Evolutionary conservation across 306 rosid species (phyloP), one percentile per base, ranked within the genome.

Genomic region (Trifolium subterraneum): DNA sequence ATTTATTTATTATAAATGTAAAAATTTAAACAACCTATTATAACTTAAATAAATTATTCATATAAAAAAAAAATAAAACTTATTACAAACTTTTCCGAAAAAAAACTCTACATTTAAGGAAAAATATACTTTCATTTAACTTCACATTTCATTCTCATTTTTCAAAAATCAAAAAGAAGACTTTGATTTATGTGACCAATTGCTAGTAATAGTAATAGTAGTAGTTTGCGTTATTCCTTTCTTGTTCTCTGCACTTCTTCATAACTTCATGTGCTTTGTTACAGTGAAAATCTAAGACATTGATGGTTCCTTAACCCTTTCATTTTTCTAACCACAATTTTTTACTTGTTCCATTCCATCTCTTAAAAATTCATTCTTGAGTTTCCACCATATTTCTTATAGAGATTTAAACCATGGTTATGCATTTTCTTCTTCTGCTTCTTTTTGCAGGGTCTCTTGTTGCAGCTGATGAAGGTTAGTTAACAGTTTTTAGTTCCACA

Each of bases 381-480:
- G 60, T 73, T 72, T 60, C 54, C 47, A 36, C 79, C 45, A 55
- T 60, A 64, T 58, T 79, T 73, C 51, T 55, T 12, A 25, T 54
- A 2, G 36, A 58, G 54, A 18, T 60, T 11, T 56, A 74, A 42
- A 70, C 88, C 2, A 84, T 86, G 97, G 88, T 76, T 51, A 20
- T 74, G 72, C 73, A 61, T 68, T 71, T 79, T 73, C 84, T 89
- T 66, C 87, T 89, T 66, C 87, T 89, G 44, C 65, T 91, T 31
- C 68, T 87, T 68, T 18, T 86, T 58, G 77, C 85, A 73, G 71
- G 77, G 25, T 81, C 84, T 14, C 52, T 59, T 41, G 84, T 83
- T 72, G 36, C 82, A 14, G 91, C 95, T 81, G 90, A 85, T 72
- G 88, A 89, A 84, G 97, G 97, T 87, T 38, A 73, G 83, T 42